These are phyloP conservation scores for Erysimum cheiri DNA, from an alignment of 441 rosid genomes.

Conservation along the genomic window DNA sequence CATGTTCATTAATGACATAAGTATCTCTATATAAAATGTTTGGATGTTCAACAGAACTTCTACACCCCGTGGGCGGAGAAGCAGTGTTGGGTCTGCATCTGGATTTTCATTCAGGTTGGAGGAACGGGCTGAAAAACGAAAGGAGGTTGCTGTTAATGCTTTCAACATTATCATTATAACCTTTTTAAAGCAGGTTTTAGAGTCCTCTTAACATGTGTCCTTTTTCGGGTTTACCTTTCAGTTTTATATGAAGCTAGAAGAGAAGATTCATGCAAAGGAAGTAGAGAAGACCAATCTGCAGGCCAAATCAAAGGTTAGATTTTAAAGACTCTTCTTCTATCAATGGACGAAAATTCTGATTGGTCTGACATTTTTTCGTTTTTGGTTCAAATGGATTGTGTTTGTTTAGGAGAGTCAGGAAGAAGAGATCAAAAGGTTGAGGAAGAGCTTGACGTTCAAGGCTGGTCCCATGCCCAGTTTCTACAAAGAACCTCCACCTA, in stretches of 20 bases:
- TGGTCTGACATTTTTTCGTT: background rate
- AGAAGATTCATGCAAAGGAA: constrained; percentile 75
- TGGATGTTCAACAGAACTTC: constrained; percentile 54
- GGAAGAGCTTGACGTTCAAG: constrained; percentile 76
- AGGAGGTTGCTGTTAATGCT: constrained; percentile 53
- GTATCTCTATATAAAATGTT: constrained; percentile 18
- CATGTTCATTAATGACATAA: constrained; percentile 3
- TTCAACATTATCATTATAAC: background rate
- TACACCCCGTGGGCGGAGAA: constrained; percentile 61
- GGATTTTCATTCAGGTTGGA: constrained; percentile 75
- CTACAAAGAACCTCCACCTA: constrained; percentile 78
- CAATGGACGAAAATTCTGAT: background rate
- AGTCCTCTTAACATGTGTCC: constrained; percentile 16
- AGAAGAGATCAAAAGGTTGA: constrained; percentile 72
- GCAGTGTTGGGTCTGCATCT: constrained; percentile 57
- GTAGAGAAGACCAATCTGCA: constrained; percentile 62
- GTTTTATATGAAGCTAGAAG: constrained; percentile 74
- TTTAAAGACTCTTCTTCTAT: background rate
- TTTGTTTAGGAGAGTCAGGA: constrained; percentile 66
- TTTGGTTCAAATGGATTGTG: constrained; percentile 21
- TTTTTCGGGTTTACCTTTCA: constrained; percentile 47
- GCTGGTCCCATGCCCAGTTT: constrained; percentile 78
- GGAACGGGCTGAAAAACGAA: constrained; percentile 76
- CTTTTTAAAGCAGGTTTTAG: background rate
- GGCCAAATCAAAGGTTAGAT: constrained; percentile 67